A percentile compares a stretch with the other conserved stretches of the same genome.
Evolutionary conservation across 768 basidiomycete genomes (phyloP).

Genomic region (Exidia glandulosa): DNA sequence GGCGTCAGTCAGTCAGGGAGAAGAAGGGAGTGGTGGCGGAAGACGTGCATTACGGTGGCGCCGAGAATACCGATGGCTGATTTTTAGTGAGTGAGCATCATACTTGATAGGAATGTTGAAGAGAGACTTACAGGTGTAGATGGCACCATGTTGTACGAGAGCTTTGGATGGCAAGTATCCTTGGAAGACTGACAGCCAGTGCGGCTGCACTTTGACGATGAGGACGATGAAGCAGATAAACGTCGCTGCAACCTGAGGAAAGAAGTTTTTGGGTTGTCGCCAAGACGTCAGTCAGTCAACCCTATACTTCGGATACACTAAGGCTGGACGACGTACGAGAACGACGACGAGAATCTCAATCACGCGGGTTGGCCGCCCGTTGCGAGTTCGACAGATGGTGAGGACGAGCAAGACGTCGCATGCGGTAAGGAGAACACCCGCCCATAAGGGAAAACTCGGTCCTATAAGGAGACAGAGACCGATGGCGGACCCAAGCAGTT

Average conservation of each 20-base stretch:
- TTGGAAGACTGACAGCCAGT: conserved; percentile 63
- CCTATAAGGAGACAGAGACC: conserved; percentile 61
- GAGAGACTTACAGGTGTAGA: conserved; percentile 50
- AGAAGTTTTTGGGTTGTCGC: neutral
- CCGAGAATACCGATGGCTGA: conserved; percentile 63
- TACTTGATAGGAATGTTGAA: neutral
- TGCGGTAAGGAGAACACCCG: conserved; percentile 56
- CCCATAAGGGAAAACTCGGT: conserved; percentile 57
- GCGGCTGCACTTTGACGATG: conserved; percentile 54
- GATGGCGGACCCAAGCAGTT: conserved; percentile 73
- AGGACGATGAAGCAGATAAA: conserved; percentile 71
- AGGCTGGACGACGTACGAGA: neutral
- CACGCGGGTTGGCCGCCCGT: neutral
- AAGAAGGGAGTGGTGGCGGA: neutral
- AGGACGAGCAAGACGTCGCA: conserved; percentile 63
- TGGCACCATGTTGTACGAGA: conserved; percentile 43
- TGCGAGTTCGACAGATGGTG: neutral
- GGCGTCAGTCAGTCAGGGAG: neutral
- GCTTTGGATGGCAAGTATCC: conserved; percentile 68
- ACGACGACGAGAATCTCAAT: neutral
- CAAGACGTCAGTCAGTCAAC: no score
- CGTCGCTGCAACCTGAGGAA: conserved; percentile 49
- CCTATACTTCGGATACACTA: no score
- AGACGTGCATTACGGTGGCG: conserved; percentile 59
- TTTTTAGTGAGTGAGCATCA: neutral